These are phyloP conservation scores for Xylaria flabelliformis DNA, from an alignment of 495 filamentous ascomycete species.

Conservation along the genomic window DNA sequence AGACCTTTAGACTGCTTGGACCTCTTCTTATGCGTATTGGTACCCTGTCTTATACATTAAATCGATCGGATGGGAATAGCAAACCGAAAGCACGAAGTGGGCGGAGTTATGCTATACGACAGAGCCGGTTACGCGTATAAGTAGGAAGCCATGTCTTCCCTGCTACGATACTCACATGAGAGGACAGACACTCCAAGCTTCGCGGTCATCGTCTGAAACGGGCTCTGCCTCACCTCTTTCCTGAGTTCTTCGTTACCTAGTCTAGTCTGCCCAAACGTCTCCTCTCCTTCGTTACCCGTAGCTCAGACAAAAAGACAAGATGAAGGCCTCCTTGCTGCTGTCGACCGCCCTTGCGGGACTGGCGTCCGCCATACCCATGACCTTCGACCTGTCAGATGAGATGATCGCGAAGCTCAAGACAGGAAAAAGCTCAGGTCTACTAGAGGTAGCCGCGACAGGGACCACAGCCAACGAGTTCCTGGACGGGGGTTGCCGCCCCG, in stretches of 20 bases:
- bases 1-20: constrained; percentile 4
- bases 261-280: background rate
- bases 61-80: constrained; percentile 1
- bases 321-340: constrained; percentile 36
- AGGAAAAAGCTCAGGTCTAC: constrained; percentile 1
- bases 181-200: background rate
- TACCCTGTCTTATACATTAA: background rate
- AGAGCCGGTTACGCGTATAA: background rate
- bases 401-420: constrained; percentile 30
- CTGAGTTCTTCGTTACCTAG: background rate
- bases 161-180: background rate
- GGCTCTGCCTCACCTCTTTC: background rate
- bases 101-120: background rate
- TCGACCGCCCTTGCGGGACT: constrained; percentile 31
- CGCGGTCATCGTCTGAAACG: constrained; percentile 4
- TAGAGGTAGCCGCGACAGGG: constrained; percentile 25
- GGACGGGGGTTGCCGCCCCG: constrained; percentile 49
- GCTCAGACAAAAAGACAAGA: constrained; percentile 24
- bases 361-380: constrained; percentile 36
- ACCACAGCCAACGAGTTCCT: constrained; percentile 53
- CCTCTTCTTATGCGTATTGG: background rate
- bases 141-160: background rate
- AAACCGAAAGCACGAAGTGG: background rate
- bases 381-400: constrained; percentile 35
- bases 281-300: background rate